phyloP scores from a whole-genome alignment of 2,329 filamentous ascomycete genomes.

The Chaetothyriales sp. region DNA sequence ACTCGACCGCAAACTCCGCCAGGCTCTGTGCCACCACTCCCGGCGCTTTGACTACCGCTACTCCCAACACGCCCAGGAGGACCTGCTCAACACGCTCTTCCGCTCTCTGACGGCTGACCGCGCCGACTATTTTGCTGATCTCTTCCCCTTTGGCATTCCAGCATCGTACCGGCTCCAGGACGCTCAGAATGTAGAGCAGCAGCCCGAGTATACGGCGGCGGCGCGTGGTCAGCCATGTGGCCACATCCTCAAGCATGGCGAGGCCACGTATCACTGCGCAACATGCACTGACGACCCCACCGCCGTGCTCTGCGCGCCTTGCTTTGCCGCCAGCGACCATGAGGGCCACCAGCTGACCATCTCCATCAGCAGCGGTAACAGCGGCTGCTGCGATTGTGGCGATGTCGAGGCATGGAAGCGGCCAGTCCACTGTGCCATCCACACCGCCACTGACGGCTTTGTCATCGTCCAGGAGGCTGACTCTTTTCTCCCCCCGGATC shows the following conservation, averaged over 20 bases:
- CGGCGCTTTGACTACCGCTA: conserved; percentile 62
- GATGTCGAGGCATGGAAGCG: conserved; percentile 87
- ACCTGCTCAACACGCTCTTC: conserved; percentile 70
- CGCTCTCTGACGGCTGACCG: conserved; percentile 68
- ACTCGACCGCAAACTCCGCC: conserved; percentile 67
- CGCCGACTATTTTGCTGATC: conserved; percentile 57
- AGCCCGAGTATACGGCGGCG: conserved; percentile 84
- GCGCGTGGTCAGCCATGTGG: conserved; percentile 89
- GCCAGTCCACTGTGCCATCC: conserved; percentile 84
- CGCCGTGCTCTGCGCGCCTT: conserved; percentile 83
- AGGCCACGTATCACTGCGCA: conserved; percentile 86
- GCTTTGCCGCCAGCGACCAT: conserved; percentile 92
- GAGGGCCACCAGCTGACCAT: conserved; percentile 85
- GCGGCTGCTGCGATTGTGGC: conserved; percentile 93
- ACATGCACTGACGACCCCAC: conserved; percentile 93
- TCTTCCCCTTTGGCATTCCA: conserved; percentile 68
- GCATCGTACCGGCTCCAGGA: conserved; percentile 62
- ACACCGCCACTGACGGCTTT: conserved; percentile 53
- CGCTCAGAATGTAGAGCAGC: conserved; percentile 83
- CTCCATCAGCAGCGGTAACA: conserved; percentile 75
- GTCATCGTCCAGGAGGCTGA: conserved; percentile 40
- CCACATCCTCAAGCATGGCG: conserved; percentile 89
- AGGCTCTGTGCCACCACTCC: conserved; percentile 67
- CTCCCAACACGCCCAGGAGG: conserved; percentile 52
- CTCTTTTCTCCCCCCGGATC: conserved; percentile 51